Base-by-base conservation (phyloP, 208 protist species). In the Willaertia magna region DNA sequence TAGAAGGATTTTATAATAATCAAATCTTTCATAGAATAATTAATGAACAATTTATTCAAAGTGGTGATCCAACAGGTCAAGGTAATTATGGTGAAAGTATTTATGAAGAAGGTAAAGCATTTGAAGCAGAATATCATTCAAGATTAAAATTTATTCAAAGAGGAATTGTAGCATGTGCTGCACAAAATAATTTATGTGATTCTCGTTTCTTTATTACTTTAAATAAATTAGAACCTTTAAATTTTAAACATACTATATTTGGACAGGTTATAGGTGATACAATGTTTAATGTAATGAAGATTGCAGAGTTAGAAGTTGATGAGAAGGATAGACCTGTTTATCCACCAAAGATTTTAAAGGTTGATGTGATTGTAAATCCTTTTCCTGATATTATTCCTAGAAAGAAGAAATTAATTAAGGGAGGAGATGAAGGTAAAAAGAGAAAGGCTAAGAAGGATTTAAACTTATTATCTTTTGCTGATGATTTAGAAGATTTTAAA, bases 181-280 rank as follows among this genome's bases (percentile, higher is more conserved):
- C 34, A 18, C 30, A 49, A n/a, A 55, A 84, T 34, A 34, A 67
- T 47, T n/a, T 44, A 4, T 47, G 34, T 34, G 49, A 84, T 34
- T 30, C 26, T 43, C 30, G 49, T 2, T 84, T 84, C n/a, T 84
- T 84, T 46, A 84, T 84, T 16, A 84, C 79, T 6, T n/a, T 84
- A 1, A 34, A 84, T 4, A 84, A 74, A 16, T 22, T n/a, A 9
- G 79, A 84, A 18, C 3, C 12, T 1, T 67, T 84, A 11, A 67
- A 84, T 84, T 43, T 20, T 34, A 84, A 55, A 30, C 79, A 84
- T 46, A 84, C 79, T 4, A 84, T 84, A 30, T 67, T 84, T 59
- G 79, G 49, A n/a, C 52, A 46, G 18, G 9, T 84, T 34, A 30
- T 84, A 20, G 79, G 79, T 47, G 34, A 84, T 84, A 84, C 79